Evolutionary conservation across 306 rosid species (phyloP).

Genomic region (Arachis stenosperma): DNA sequence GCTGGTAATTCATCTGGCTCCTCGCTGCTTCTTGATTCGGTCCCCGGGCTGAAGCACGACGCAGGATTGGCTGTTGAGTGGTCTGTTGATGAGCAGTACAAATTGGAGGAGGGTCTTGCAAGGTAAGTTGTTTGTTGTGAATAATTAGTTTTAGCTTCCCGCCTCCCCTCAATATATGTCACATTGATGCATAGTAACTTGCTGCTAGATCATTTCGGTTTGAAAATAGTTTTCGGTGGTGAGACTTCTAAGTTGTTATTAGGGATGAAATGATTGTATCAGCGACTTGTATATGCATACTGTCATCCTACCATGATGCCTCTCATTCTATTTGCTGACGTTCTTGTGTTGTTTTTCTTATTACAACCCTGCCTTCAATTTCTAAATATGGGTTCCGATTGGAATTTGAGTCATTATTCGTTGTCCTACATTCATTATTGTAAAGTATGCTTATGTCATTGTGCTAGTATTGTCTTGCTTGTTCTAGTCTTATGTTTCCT

Average conservation of each 20-base stretch:
- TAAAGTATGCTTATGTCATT: conserved; percentile 2
- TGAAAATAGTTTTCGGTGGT: conserved; percentile 10
- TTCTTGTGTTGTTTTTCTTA: conserved; percentile 22
- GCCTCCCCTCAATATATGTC: not conserved
- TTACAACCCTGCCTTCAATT: conserved; percentile 10
- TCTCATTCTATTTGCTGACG: conserved; percentile 2
- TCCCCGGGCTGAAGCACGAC: conserved; percentile 90
- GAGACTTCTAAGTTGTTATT: not conserved
- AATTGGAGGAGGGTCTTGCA: conserved; percentile 80
- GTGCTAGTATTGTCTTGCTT: conserved; percentile 27
- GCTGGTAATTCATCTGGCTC: conserved; percentile 55
- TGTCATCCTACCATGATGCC: conserved; percentile 9
- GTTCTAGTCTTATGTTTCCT: conserved; percentile 18
- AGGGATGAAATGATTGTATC: conserved; percentile 24
- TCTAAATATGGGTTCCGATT: conserved; percentile 4
- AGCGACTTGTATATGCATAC: not conserved
- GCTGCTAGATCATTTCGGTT: conserved; percentile 28
- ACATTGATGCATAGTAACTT: conserved; percentile 25
- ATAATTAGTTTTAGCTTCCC: conserved; percentile 8
- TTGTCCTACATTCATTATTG: conserved; percentile 1
- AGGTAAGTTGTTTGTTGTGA: conserved; percentile 60
- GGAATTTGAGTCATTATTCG: conserved; percentile 15
- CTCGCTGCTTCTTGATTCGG: conserved; percentile 82
- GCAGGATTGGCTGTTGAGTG: conserved; percentile 94
- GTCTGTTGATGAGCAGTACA: conserved; percentile 91